Conservation (phyloP, 805 yeast species). For the Candida broadrunensis region DNA sequence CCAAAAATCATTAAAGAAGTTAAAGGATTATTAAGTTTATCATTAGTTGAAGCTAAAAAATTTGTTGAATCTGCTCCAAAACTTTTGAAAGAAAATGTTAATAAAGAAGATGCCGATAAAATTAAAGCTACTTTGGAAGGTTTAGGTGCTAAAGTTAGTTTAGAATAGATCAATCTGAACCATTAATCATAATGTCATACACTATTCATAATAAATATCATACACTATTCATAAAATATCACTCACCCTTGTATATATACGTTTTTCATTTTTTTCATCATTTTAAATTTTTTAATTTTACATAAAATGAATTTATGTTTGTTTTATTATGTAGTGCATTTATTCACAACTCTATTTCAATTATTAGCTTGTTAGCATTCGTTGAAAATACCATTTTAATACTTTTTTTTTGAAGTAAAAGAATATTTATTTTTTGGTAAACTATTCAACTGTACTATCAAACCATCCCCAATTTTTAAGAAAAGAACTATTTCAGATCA, state of each 20-base stretch:
- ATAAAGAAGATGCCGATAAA: conserved; percentile 98
- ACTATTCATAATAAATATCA: neutral
- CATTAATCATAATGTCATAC: too few relatives aligned
- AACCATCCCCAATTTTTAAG: too few relatives aligned
- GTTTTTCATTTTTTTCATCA: neutral
- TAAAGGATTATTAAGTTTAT: conserved; percentile 83
- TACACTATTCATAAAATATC: neutral
- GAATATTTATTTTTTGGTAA: too few relatives aligned
- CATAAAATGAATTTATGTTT: too few relatives aligned
- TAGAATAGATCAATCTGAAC: conserved; percentile 70
- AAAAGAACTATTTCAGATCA: too few relatives aligned
- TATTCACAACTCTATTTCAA: too few relatives aligned
- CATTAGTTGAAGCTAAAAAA: conserved; percentile 95
- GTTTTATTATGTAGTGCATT: too few relatives aligned
- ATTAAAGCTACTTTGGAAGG: conserved; percentile 90
- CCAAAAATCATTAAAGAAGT: conserved; percentile 98
- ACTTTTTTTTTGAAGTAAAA: too few relatives aligned
- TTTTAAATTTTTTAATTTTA: too few relatives aligned
- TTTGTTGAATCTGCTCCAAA: conserved; percentile 98
- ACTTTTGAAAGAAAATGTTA: conserved; percentile 88
- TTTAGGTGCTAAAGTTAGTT: conserved; percentile 86
- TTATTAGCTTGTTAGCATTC: too few relatives aligned
- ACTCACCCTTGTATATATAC: neutral
- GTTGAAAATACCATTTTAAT: too few relatives aligned
- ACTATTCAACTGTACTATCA: too few relatives aligned